A percentile compares a stretch with the other conserved stretches of the same genome.
These are phyloP conservation scores for Diaporthe eres DNA, from an alignment of 2,329 filamentous ascomycete genomes.

Conservation along the genomic window DNA sequence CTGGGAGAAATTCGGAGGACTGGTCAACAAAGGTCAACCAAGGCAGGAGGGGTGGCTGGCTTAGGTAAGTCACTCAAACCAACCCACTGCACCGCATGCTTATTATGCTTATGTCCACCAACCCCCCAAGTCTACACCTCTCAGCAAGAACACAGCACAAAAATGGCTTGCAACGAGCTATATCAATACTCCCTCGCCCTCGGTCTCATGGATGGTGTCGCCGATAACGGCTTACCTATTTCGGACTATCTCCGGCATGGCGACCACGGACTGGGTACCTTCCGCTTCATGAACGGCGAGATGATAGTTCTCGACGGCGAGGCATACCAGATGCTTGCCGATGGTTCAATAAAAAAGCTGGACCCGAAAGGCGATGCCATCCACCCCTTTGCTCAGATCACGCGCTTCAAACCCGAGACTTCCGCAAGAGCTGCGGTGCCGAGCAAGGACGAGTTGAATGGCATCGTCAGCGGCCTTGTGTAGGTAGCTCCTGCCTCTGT, in stretches of 20 bases:
- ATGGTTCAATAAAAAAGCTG: constrained; percentile 48
- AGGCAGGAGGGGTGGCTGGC: background rate
- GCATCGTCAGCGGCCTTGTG: constrained; percentile 44
- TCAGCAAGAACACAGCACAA: background rate
- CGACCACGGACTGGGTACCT: constrained; percentile 53
- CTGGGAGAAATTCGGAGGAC: background rate
- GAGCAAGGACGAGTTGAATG: constrained; percentile 47
- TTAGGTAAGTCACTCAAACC: background rate
- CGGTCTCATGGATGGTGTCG: constrained; percentile 53
- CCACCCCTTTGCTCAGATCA: constrained; percentile 53
- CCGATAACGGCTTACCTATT: constrained; percentile 49
- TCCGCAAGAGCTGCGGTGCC: constrained; percentile 40
- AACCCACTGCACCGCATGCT: background rate
- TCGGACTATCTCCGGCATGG: constrained; percentile 49
- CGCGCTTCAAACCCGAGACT: constrained; percentile 47
- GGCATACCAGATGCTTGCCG: constrained; percentile 53
- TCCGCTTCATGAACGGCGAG: constrained; percentile 52
- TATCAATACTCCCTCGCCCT: constrained; percentile 53
- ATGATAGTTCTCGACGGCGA: constrained; percentile 52
- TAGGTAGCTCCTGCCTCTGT: background rate
- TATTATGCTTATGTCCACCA: background rate
- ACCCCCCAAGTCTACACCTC: background rate
- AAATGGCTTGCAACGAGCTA: constrained; percentile 51
- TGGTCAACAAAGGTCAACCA: background rate
- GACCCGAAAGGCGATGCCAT: constrained; percentile 45